Evolutionary conservation across 225 moss, liverwort and hornwort genomes (phyloP), one percentile per base, ranked within the genome.

Genomic region (Pleurozium schreberi): DNA sequence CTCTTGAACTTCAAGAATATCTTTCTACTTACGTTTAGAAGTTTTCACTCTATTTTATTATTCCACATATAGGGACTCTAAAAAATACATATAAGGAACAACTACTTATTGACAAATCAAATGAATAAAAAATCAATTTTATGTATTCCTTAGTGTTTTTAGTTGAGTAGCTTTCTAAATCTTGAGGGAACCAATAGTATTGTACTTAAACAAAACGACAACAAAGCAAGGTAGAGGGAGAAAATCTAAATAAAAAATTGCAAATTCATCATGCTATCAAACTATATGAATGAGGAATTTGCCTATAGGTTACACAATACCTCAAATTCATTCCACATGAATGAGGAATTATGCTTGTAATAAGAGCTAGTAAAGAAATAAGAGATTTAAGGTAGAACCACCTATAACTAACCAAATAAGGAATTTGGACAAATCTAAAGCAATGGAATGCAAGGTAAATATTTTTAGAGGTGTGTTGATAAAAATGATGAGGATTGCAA

Each of bases 51-150:
- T 70, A n/a, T 70, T 42, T 26, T 70, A 42, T 25, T 25, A 42
- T 42, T 42, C 1, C 4, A 14, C 0, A 26, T 14, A 14, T 8
- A 4, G 25, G 0, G 14, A 69, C 25, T 40, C 7, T 23, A 8
- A 69, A 68, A 26, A 40, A 25, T 0, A 8, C 26, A 43, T 43
- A 27, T 3, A 26, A 42, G 3, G 3, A 5, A 27, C 14, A 43
- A 71, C 5, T 27, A 71, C 9, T 27, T 43, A 15, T 43, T 71
- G 43, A 27, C 42, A 27, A 42, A 42, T 26, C 27, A 43, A 42
- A 26, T 12, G 7, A 42, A 14, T 4, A 42, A 70, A 5, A 65
- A 5, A 5, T 16, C 5, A 42, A 43, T 5, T 71, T 71, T 3
- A 43, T 26, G 5, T 21, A 23, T 69, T 69, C 2, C 3, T 40